These are phyloP conservation scores for Xylariaceae sp. DNA, from an alignment of 2,329 filamentous ascomycete genomes.

Conservation along the genomic window DNA sequence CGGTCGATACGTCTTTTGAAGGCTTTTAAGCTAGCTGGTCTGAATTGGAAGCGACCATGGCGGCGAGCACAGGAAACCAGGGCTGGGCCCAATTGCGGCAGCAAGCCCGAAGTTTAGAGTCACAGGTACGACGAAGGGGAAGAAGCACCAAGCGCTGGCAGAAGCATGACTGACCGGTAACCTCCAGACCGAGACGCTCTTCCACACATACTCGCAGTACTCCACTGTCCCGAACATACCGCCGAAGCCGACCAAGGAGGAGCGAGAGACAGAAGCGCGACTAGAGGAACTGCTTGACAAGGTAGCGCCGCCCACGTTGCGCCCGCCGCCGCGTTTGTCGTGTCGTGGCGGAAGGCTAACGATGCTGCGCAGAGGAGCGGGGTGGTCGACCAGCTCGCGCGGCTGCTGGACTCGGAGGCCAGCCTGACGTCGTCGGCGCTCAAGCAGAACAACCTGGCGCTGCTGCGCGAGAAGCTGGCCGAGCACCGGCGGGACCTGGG, in stretches of 20 bases:
- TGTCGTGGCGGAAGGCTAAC: slow-evolving; percentile 6
- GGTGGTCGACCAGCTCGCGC: slow-evolving; percentile 72
- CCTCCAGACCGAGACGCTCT: slow-evolving; percentile 69
- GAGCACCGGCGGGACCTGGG: slow-evolving; percentile 79
- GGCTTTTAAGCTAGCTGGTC: no score
- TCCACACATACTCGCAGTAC: slow-evolving; percentile 87
- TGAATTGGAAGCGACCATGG: no score
- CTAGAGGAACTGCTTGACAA: slow-evolving; percentile 79
- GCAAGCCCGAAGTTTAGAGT: slow-evolving; percentile 81
- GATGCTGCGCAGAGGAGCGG: slow-evolving; percentile 62
- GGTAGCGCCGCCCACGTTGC: slow-evolving; percentile 36
- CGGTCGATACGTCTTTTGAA: no score
- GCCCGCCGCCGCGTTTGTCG: background rate
- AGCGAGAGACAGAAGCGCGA: slow-evolving; percentile 69
- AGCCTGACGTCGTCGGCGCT: slow-evolving; percentile 79
- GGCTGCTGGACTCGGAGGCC: slow-evolving; percentile 88
- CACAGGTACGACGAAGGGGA: slow-evolving; percentile 65
- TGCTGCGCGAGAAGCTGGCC: slow-evolving; percentile 81
- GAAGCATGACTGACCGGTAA: slow-evolving; percentile 6
- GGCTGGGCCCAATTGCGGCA: slow-evolving; percentile 94
- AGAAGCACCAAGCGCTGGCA: background rate
- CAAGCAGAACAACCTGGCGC: slow-evolving; percentile 93
- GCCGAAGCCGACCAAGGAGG: slow-evolving; percentile 76
- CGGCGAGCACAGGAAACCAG: slow-evolving; percentile 45
- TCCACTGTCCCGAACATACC: slow-evolving; percentile 72